Conservation (phyloP, 2,329 filamentous ascomycete species). For the Aspergillus pseudoglaucus region DNA sequence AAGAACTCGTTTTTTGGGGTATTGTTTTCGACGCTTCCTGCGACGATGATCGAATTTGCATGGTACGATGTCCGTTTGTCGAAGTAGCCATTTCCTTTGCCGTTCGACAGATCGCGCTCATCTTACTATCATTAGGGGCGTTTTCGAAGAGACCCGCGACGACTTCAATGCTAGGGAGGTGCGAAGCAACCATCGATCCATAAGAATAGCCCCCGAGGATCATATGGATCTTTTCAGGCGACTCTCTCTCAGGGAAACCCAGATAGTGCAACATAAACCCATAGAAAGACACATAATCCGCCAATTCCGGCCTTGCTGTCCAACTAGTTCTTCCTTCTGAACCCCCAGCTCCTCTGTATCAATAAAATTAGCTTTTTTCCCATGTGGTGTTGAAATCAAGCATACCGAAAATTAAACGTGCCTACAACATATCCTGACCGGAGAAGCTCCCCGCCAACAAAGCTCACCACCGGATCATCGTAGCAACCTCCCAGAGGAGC, state of each 20-base stretch:
- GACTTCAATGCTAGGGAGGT: constrained; percentile 54
- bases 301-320: constrained; percentile 72
- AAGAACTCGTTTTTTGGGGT: constrained; percentile 27
- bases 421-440: constrained; percentile 66
- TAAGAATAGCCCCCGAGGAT: constrained; percentile 83
- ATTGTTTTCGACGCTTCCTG: constrained; percentile 10
- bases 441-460: constrained; percentile 59
- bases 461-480: constrained; percentile 73
- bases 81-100: constrained; percentile 59
- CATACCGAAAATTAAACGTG: constrained; percentile 86
- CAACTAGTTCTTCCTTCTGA: constrained; percentile 78
- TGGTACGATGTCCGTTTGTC: background rate
- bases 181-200: constrained; percentile 72
- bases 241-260: constrained; percentile 44
- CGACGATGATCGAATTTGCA: constrained; percentile 6
- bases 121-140: constrained; percentile 49
- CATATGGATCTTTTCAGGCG: constrained; percentile 35
- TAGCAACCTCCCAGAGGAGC: constrained; percentile 78
- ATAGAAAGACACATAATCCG: constrained; percentile 76
- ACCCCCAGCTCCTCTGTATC: constrained; percentile 62
- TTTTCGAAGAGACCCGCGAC: constrained; percentile 56
- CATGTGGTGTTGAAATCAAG: background rate
- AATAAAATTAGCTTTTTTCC: background rate
- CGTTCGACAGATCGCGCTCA: constrained; percentile 63
- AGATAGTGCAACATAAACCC: constrained; percentile 73